These are phyloP conservation scores for Colletotrichum sp. DNA, from an alignment of 2,329 filamentous ascomycete genomes.

Conservation along the genomic window DNA sequence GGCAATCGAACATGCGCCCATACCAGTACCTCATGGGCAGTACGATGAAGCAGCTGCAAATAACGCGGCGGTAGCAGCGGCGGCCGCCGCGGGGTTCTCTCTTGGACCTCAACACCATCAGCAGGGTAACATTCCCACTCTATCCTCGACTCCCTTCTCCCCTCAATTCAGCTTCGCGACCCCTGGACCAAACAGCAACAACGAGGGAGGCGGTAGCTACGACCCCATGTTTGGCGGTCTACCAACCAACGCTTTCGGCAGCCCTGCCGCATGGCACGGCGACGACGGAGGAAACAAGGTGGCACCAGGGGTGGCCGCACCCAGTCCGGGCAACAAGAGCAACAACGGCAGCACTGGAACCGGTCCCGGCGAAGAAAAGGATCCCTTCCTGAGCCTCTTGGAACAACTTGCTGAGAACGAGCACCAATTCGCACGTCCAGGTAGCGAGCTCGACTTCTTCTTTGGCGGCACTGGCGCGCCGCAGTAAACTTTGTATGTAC, in stretches of 20 bases:
- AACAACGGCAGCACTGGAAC: slow-evolving; percentile 55
- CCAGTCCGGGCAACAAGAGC: slow-evolving; percentile 49
- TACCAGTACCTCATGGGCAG: slow-evolving; percentile 37
- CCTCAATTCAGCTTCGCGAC: slow-evolving; percentile 46
- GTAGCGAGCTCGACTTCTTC: slow-evolving; percentile 82
- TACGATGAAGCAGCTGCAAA: slow-evolving; percentile 38
- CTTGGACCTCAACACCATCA: slow-evolving; percentile 30
- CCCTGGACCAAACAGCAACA: slow-evolving; percentile 32
- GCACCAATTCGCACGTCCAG: slow-evolving; percentile 60
- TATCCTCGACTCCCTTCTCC: slow-evolving; percentile 41
- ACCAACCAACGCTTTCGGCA: slow-evolving; percentile 58
- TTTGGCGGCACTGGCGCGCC: slow-evolving; percentile 41
- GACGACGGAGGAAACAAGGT: slow-evolving; percentile 34
- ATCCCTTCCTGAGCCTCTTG: slow-evolving; percentile 79
- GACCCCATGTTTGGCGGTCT: slow-evolving; percentile 67
- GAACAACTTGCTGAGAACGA: slow-evolving; percentile 87
- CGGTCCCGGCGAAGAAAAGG: slow-evolving; percentile 68
- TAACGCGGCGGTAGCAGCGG: slow-evolving; percentile 37
- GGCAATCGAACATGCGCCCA: slow-evolving; percentile 31
- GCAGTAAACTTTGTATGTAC: slow-evolving; percentile 7
- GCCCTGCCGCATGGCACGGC: slow-evolving; percentile 55
- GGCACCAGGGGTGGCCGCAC: slow-evolving; percentile 5
- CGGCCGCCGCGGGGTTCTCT: slow-evolving; percentile 42
- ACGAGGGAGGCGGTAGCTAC: slow-evolving; percentile 43
- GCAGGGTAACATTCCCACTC: slow-evolving; percentile 32